Conservation (phyloP, 768 basidiomycete species). For the Cystofilobasidium bisporidii region DNA sequence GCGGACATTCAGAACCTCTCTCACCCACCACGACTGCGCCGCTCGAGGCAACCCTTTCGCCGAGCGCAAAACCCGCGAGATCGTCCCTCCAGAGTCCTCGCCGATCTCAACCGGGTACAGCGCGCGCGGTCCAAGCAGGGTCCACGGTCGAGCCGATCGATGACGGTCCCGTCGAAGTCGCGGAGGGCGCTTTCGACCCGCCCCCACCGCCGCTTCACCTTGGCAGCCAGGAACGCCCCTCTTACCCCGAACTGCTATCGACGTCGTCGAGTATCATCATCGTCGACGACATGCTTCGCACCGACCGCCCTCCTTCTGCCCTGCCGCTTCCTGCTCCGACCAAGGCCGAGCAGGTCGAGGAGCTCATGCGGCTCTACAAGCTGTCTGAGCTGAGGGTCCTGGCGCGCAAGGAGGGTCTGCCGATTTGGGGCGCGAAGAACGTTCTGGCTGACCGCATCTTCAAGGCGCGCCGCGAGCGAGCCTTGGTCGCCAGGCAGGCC, state of each 20-base stretch:
- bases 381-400: constrained; percentile 5
- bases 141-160: background rate
- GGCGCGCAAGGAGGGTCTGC: background rate
- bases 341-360: background rate
- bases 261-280: background rate
- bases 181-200: background rate
- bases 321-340: background rate
- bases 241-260: background rate
- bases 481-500: background rate
- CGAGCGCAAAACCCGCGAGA: background rate
- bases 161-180: background rate
- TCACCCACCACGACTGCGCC: too few species aligned
- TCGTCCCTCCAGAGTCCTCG: background rate
- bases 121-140: background rate
- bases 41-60: too few species aligned
- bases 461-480: background rate
- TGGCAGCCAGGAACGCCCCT: background rate
- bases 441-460: constrained; percentile 6
- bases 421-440: constrained; percentile 6
- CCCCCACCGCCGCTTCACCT: background rate
- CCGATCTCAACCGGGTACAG: background rate
- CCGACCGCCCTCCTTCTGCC: background rate
- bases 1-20: background rate
- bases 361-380: constrained; percentile 2
- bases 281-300: background rate